Conservation (phyloP, 768 basidiomycete species). For the Russula brevipes region DNA sequence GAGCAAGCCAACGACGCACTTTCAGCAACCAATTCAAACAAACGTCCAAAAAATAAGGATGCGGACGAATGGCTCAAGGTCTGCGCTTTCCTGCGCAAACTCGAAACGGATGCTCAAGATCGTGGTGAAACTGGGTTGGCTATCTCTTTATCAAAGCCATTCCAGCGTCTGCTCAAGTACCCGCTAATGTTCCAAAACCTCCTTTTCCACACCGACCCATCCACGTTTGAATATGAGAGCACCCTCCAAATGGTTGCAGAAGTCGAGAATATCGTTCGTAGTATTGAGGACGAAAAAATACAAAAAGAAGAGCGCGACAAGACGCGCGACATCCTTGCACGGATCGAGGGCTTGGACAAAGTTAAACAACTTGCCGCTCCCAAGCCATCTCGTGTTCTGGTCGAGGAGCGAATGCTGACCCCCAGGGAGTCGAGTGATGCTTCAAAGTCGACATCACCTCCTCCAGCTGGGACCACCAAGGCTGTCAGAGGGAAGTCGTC, state of each 20-base stretch:
- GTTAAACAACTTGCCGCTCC: constrained; percentile 89
- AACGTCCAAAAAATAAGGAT: constrained; percentile 80
- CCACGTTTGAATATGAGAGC: constrained; percentile 94
- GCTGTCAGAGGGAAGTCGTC: constrained; percentile 77
- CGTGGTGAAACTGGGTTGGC: constrained; percentile 92
- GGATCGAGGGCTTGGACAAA: constrained; percentile 94
- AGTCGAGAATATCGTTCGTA: constrained; percentile 91
- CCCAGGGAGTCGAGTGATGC: constrained; percentile 30
- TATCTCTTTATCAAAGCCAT: constrained; percentile 94
- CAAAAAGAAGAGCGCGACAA: constrained; percentile 94
- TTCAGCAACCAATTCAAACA: constrained; percentile 52
- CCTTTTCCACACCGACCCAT: constrained; percentile 94
- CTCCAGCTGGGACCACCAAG: constrained; percentile 41
- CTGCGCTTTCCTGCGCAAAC: constrained; percentile 62
- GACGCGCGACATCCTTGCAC: constrained; percentile 90
- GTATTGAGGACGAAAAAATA: constrained; percentile 97
- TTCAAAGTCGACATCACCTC: constrained; percentile 31
- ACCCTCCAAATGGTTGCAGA: constrained; percentile 96
- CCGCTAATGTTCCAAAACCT: constrained; percentile 97
- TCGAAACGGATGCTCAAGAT: constrained; percentile 76
- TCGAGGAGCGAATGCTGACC: constrained; percentile 66
- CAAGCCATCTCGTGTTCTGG: constrained; percentile 80
- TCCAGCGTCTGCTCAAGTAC: constrained; percentile 94
- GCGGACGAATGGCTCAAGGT: constrained; percentile 73
- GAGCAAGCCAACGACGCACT: constrained; percentile 81